Evolutionary conservation across 495 filamentous ascomycete genomes (phyloP), one percentile per base, ranked within the genome.

Genomic region (Aspergillus hancockii): DNA sequence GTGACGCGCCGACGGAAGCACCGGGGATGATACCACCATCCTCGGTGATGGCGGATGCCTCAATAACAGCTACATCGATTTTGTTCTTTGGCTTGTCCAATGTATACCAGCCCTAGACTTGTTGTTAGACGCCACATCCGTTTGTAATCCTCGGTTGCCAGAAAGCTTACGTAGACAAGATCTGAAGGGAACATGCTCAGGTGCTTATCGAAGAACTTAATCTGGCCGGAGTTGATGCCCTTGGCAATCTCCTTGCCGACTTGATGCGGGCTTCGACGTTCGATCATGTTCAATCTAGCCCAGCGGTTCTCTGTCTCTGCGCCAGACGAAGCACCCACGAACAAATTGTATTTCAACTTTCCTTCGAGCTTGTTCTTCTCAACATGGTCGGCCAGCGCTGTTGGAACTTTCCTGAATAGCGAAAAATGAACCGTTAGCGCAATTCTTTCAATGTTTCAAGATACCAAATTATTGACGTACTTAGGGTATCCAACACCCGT

Each of bases 181-280:
- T 96, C 92, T 45, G 88, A 84, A 23, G 92, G 92, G 72, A 96
- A 96, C 91, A 95, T 96, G 74, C 85, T 89, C 63, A 96, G 70
- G 79, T 96, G 92, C 75, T 96, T 83, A 68, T 96, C 92, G 59
- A 96, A 96, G 75, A 96, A 96, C 47, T 92, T 88, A 63, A 96
- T 96, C 54, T 87, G 83, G 13, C 91, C 92, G 61, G 85, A 85
- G 68, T 96, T 96, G 74, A 96, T 95, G 3, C 92, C 91, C 78
- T 91, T 93, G 50, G 91, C 82, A 58, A 96, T 96, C 57, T 89
- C 83, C 78, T 96, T 96, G 65, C 92, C 92, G 61, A 96, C 92
- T 67, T 96, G 92, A 73, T 96, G 92, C 47, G 92, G 92, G 61
- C 82, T 81, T 6, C 92, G 83, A 49, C 92, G 83, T 78, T 91